Base-by-base conservation (phyloP, 345 rosid genomes). In the Ailanthus altissimus region DNA sequence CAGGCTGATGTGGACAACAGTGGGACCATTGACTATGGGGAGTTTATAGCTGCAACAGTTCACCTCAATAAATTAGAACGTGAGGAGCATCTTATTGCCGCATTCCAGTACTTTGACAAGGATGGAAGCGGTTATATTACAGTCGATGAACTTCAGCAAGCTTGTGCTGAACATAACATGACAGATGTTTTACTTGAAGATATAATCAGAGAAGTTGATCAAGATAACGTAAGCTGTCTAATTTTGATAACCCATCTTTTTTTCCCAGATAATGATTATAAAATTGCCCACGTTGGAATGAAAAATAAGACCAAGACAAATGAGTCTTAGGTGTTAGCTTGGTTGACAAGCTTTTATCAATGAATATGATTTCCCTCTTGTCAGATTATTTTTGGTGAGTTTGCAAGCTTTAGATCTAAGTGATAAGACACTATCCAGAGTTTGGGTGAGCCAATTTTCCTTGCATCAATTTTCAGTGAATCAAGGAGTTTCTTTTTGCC, bases 1-100 rank as follows among this genome's bases (percentile, higher is more conserved):
- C 90, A 93, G 98, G 99, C 99, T 74, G 98, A 96, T 82, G 92
- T 96, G 79, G 98, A 93, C 86, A 96, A 96, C 81, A 96, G 97
- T 64, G 98, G 99, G 65, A 92, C 98, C 75, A 96, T 96, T 42
- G 98, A 96, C 74, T 96, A 96, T 66, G 94, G 97, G 23, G 98
- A 96, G 80, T 96, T 96, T 81, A 92, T 96, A 73, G 99, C 98
- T 76, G 99, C 99, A 46, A 96, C 97, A 23, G 89, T 93, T 79
- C 99, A 96, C 82, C 88, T 93, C 65, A 96, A 93, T 82, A 96
- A 96, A 79, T 80, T 96, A 83, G 99, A 96, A 77, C 92, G 99
- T 0, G 98, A 96, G 84, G 98, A 96, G 75, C 97, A 96, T 90
- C 99, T 96, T 16, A 92, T 96, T 67, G 94, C 98, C 26, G 99